Conservation (phyloP, 2,329 filamentous ascomycete genomes). For the Parastagonospora nodorum region DNA sequence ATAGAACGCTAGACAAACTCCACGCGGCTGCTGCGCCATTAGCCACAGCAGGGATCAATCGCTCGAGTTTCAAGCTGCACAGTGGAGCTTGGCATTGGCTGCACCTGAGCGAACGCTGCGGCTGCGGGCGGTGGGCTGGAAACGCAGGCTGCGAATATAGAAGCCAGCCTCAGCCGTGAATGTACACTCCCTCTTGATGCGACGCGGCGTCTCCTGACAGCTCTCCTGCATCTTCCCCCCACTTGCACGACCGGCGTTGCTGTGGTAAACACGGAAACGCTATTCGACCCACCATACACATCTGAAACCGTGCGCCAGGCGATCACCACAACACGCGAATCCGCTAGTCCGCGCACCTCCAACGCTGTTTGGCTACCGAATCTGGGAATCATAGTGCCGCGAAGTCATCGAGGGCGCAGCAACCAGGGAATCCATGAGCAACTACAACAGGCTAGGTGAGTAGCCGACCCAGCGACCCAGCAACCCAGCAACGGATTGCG, state of each 20-base stretch:
- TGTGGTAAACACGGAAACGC: conserved; percentile 35
- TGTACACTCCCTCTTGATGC: not conserved
- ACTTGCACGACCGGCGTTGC: conserved; percentile 30
- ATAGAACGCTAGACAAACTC: conserved; percentile 14
- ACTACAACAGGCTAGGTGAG: conserved; percentile 46
- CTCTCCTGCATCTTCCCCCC: conserved; percentile 3
- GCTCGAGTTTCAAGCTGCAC: conserved; percentile 4
- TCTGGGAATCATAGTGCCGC: conserved; percentile 22
- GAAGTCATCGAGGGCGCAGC: conserved; percentile 29
- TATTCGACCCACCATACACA: conserved; percentile 33
- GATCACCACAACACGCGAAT: conserved; percentile 22
- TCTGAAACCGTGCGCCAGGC: conserved; percentile 35
- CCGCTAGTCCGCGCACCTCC: conserved; percentile 8
- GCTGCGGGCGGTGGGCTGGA: conserved; percentile 8
- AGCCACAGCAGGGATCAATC: conserved; percentile 10
- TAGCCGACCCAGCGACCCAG: conserved; percentile 19
- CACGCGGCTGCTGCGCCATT: conserved; percentile 12
- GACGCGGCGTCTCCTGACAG: not conserved
- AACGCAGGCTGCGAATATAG: conserved; percentile 1
- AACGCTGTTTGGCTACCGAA: conserved; percentile 22
- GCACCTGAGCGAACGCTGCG: conserved; percentile 8
- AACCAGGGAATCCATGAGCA: conserved; percentile 33
- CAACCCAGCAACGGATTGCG: not conserved
- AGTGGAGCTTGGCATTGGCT: conserved; percentile 9
- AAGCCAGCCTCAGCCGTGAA: conserved; percentile 8